Conservation (phyloP, 495 filamentous ascomycete genomes). For the Viridothelium virens region DNA sequence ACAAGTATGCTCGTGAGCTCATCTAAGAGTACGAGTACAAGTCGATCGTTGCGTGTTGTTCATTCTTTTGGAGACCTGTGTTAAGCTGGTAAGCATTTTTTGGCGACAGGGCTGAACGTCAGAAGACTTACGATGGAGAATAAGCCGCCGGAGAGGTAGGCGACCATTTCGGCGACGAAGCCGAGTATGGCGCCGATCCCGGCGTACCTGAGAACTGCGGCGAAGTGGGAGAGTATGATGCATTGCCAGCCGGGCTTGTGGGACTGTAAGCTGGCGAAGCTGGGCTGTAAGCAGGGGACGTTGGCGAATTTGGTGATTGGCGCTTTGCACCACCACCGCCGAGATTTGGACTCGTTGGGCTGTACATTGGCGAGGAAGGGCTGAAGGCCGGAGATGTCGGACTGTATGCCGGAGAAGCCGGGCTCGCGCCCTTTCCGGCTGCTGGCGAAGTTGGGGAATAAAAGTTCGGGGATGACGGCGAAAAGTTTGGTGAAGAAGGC, state of each 20-base stretch:
- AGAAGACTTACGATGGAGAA: conserved; percentile 31
- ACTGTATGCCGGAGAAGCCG: conserved; percentile 72
- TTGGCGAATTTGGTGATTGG: conserved; percentile 67
- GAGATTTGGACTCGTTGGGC: conserved; percentile 30
- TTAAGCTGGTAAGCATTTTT: background rate
- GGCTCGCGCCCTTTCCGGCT: conserved; percentile 40
- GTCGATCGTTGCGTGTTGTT: background rate
- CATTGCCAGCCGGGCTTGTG: conserved; percentile 36
- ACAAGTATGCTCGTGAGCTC: conserved; percentile 21
- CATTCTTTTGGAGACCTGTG: conserved; percentile 16
- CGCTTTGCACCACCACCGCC: conserved; percentile 14
- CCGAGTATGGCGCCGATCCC: conserved; percentile 40
- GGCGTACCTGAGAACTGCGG: conserved; percentile 45
- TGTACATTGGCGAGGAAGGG: conserved; percentile 47
- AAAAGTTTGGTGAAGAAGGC: conserved; percentile 74
- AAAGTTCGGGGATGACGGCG: conserved; percentile 51
- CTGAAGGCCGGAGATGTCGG: conserved; percentile 61
- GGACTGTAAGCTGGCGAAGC: conserved; percentile 55
- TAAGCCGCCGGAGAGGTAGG: conserved; percentile 33
- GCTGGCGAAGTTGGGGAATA: conserved; percentile 55
- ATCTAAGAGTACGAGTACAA: conserved; percentile 22
- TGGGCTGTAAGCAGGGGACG: conserved; percentile 55
- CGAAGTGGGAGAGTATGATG: conserved; percentile 56
- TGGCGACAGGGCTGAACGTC: background rate
- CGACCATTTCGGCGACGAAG: conserved; percentile 49